These are phyloP conservation scores for Guyanaporus albipodus DNA, from an alignment of 768 basidiomycete species.

Conservation along the genomic window DNA sequence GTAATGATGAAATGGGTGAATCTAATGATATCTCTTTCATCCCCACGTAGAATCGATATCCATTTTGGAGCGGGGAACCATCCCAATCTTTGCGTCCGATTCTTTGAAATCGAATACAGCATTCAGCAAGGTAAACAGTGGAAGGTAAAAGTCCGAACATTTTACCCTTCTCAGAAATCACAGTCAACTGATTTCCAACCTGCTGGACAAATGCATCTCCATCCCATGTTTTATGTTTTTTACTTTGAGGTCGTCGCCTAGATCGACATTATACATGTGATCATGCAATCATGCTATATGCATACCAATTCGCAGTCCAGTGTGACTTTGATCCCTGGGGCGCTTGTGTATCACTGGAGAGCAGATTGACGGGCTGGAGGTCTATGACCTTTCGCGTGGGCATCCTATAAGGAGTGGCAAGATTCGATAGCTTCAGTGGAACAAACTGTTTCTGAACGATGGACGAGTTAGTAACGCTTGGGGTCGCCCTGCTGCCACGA, in stretches of 20 bases:
- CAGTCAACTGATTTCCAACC: conserved; percentile 46
- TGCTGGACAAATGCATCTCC: conserved; percentile 65
- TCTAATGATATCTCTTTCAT: conserved; percentile 65
- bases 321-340: conserved; percentile 30
- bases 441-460: conserved; percentile 29
- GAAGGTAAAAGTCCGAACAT: conserved; percentile 39
- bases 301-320: conserved; percentile 73
- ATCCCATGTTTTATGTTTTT: conserved; percentile 87
- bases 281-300: conserved; percentile 3
- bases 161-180: conserved; percentile 70
- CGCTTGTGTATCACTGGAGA: conserved; percentile 19
- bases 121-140: conserved; percentile 5
- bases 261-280: conserved; percentile 1
- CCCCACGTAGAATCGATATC: conserved; percentile 43
- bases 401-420: conserved; percentile 19
- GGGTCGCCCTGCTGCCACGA: conserved; percentile 21
- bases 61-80: conserved; percentile 42
- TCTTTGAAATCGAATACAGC: conserved; percentile 32
- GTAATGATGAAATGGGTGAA: conserved; percentile 42
- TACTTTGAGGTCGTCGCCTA: conserved; percentile 70
- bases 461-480: conserved; percentile 15
- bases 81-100: conserved; percentile 63
- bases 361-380: conserved; percentile 39
- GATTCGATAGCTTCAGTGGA: conserved; percentile 30
- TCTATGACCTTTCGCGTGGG: conserved; percentile 33